Evolutionary conservation across 2,329 filamentous ascomycete species (phyloP).

Genomic region (Aspergillus pseudoglaucus): DNA sequence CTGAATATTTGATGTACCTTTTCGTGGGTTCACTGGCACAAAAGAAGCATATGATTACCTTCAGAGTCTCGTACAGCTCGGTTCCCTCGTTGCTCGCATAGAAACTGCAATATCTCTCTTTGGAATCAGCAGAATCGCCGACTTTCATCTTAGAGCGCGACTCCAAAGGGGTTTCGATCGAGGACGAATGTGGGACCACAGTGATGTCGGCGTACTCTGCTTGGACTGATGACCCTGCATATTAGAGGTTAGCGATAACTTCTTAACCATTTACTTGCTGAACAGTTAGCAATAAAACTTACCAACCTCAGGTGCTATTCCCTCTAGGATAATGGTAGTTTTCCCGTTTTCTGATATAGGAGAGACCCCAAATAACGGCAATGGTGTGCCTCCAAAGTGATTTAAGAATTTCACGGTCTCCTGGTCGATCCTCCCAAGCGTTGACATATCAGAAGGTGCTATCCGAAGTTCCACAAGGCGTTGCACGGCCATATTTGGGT

Average conservation of each 20-base stretch:
- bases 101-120: slow-evolving; percentile 7
- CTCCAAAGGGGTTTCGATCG: background rate
- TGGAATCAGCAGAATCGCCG: background rate
- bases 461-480: slow-evolving; percentile 42
- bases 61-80: background rate
- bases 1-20: background rate
- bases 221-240: slow-evolving; percentile 1
- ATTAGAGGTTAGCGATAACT: background rate
- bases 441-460: slow-evolving; percentile 44
- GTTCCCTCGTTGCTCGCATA: background rate
- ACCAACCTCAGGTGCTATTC: slow-evolving; percentile 56
- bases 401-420: slow-evolving; percentile 53
- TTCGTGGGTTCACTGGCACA: background rate
- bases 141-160: background rate
- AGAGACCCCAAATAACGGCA: slow-evolving; percentile 45
- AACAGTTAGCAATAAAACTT: slow-evolving; percentile 25
- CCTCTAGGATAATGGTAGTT: slow-evolving; percentile 42
- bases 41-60: slow-evolving; percentile 4
- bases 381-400: slow-evolving; percentile 50
- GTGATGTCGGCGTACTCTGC: slow-evolving; percentile 8
- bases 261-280: slow-evolving; percentile 8
- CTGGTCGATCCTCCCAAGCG: slow-evolving; percentile 36
- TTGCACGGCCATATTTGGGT: slow-evolving; percentile 21
- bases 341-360: slow-evolving; percentile 13
- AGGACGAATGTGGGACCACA: background rate